Conservation (phyloP, 345 rosid species). For the Adansonia digitata region DNA sequence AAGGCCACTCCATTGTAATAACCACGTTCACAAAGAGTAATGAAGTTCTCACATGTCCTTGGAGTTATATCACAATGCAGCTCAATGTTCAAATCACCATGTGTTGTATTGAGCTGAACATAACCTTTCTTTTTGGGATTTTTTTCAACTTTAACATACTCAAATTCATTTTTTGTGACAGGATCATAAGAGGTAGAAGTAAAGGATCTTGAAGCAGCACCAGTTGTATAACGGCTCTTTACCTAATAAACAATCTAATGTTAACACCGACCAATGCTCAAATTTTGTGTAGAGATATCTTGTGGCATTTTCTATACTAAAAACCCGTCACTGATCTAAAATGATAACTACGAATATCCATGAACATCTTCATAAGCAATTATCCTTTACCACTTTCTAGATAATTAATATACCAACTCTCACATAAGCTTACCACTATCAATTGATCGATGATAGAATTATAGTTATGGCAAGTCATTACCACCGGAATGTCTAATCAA, state of each 20-base stretch:
- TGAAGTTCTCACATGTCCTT: conserved; percentile 86
- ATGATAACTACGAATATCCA: conserved; percentile 4
- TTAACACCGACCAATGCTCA: conserved; percentile 10
- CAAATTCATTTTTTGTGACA: conserved; percentile 78
- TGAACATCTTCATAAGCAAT: neutral
- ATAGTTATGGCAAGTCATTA: neutral
- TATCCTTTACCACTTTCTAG: neutral
- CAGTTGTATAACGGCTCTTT: conserved; percentile 79
- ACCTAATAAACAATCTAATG: conserved; percentile 43
- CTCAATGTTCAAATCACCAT: conserved; percentile 90
- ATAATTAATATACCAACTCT: neutral
- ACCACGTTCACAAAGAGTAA: conserved; percentile 78
- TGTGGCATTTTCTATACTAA: neutral
- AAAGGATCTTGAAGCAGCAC: conserved; percentile 95
- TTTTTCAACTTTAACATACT: conserved; percentile 81
- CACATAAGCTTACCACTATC: neutral
- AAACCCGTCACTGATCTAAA: neutral
- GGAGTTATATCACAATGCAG: conserved; percentile 94
- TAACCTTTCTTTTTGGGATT: conserved; percentile 96
- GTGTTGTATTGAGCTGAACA: conserved; percentile 81
- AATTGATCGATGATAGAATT: neutral
- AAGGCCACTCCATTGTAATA: conserved; percentile 83
- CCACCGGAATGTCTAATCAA: neutral
- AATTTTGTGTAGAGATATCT: neutral
- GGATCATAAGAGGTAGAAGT: conserved; percentile 89